phyloP scores from a whole-genome alignment of 2,329 filamentous ascomycete species.

The Fusarium verrucosum region DNA sequence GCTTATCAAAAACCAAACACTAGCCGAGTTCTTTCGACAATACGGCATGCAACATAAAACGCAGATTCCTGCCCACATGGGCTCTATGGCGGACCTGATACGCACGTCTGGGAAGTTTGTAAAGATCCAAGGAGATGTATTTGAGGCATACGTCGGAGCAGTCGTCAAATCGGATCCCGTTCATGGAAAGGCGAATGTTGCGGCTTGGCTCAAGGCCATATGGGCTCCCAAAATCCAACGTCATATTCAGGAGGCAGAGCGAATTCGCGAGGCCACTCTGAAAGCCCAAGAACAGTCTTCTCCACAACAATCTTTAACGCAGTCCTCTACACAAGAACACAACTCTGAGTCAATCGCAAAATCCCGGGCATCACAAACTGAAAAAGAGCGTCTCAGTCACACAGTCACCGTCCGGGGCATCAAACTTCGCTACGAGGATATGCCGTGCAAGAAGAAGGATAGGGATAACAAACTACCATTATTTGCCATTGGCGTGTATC shows the following conservation, averaged over 20 bases:
- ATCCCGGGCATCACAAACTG: slow-evolving; percentile 2
- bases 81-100: slow-evolving; percentile 40
- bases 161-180: slow-evolving; percentile 73
- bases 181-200: slow-evolving; percentile 68
- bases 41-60: slow-evolving; percentile 77
- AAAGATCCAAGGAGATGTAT: slow-evolving; percentile 86
- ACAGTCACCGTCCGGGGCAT: slow-evolving; percentile 65
- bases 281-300: neutral
- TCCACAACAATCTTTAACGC: neutral
- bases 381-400: slow-evolving; percentile 46
- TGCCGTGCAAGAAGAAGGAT: slow-evolving; percentile 62
- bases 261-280: slow-evolving; percentile 18
- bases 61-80: slow-evolving; percentile 61
- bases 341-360: neutral
- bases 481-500: slow-evolving; percentile 70
- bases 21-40: slow-evolving; percentile 72
- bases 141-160: slow-evolving; percentile 89
- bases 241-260: slow-evolving; percentile 59
- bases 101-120: slow-evolving; percentile 56
- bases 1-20: slow-evolving; percentile 81
- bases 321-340: neutral
- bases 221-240: slow-evolving; percentile 74
- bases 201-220: slow-evolving; percentile 77
- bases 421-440: slow-evolving; percentile 69
- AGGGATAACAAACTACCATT: slow-evolving; percentile 63